Evolutionary conservation across 1,139 yeast species (phyloP), one percentile per base, ranked within the genome.

Genomic region (Geotrichum siamense): DNA sequence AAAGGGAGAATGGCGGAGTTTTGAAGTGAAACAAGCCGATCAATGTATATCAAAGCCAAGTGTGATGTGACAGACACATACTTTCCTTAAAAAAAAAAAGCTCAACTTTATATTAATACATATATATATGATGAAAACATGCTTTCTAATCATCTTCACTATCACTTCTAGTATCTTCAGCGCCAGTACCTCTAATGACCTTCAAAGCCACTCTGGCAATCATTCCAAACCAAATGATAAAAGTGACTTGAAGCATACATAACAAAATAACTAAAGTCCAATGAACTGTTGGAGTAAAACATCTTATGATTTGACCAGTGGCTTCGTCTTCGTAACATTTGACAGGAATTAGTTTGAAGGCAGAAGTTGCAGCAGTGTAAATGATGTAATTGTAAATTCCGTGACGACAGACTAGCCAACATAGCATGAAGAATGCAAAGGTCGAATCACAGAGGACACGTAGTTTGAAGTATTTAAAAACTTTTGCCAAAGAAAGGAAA

Each of bases 111-210:
- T 23, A 23, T 12, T n/a, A n/a, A n/a, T 6, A 28, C 13, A 28
- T 8, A 5, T 28, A 28, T 28, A 8, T 8, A 28, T n/a, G 13
- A 28, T 12, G 13, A 28, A 28, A 30, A 13, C 10, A 30, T 6
- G 6, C 5, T 5, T 16, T 6, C 21, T 17, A 30, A 30, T 33
- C 41, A 16, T 36, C 41, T 17, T 46, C 49, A 53, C 75, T 83
- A 57, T 85, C 89, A 60, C 94, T 78, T 53, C 94, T 82, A 48
- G 82, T 82, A 60, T 87, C 96, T 1, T 83, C 83, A 25, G 79
- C 78, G 16, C 67, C 70, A 32, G 23, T 27, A 3, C 96, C 96
- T 6, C 72, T 69, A 27, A 86, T 52, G 20, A 86, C 93, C 57
- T 72, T 78, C 48, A 71, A 64, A 13, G 84, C 85, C 21, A 86